A percentile compares a stretch with the other conserved stretches of the same genome.
These are phyloP conservation scores for Mycena olivaceomarginata DNA, from an alignment of 768 basidiomycete species.

Conservation along the genomic window DNA sequence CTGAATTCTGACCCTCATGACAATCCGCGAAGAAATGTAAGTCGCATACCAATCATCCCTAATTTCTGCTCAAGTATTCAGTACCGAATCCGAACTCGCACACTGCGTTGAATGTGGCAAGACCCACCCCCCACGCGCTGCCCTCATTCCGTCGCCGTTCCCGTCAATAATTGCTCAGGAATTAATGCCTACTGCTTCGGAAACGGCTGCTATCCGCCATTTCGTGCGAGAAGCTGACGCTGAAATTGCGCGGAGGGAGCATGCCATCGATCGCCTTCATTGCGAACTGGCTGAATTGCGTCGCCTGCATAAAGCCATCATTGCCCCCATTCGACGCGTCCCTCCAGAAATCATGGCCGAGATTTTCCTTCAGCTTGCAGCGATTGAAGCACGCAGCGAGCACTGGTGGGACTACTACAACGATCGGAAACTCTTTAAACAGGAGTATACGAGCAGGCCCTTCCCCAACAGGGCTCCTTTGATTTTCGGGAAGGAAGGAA, in stretches of 20 bases:
- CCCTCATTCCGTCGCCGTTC: constrained; percentile 10
- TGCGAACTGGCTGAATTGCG: constrained; percentile 17
- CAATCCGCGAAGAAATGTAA: too few relatives aligned
- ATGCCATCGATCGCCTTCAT: neutral
- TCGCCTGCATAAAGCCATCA: constrained; percentile 8
- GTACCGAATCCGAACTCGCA: too few relatives aligned
- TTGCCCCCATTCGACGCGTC: constrained; percentile 20
- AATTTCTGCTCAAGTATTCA: too few relatives aligned
- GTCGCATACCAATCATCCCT: too few relatives aligned
- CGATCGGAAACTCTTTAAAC: neutral
- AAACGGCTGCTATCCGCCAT: constrained; percentile 1
- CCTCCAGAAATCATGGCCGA: constrained; percentile 8
- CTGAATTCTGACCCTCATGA: too few relatives aligned
- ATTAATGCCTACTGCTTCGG: neutral
- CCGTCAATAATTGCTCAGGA: neutral
- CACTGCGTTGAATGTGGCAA: neutral
- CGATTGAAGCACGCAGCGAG: neutral
- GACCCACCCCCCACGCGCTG: constrained; percentile 2
- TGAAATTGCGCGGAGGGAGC: neutral
- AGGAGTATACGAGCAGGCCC: neutral
- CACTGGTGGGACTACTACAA: neutral
- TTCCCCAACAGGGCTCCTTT: neutral
- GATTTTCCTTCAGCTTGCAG: constrained; percentile 5
- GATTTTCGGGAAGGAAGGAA: too few relatives aligned
- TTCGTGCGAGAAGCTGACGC: neutral